Evolutionary conservation across 2,329 filamentous ascomycete genomes (phyloP).

Genomic region (Fusarium verticillioides): DNA sequence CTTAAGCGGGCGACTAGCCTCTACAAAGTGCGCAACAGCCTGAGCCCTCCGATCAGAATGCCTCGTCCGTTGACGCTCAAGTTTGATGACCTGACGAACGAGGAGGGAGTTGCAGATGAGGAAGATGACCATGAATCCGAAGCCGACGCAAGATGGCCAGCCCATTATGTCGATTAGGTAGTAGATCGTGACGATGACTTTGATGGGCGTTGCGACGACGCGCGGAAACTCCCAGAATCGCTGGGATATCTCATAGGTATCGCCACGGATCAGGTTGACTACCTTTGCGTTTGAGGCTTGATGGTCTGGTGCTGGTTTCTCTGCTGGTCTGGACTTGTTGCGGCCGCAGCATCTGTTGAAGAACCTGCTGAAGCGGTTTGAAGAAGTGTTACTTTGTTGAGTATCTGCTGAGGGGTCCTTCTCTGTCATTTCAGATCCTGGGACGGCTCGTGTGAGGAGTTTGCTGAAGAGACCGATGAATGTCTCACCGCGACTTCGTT

Average conservation of each 20-base stretch:
- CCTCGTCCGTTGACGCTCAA: conserved; percentile 76
- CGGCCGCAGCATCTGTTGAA: conserved; percentile 34
- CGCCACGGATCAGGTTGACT: conserved; percentile 84
- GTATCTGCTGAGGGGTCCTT: conserved; percentile 42
- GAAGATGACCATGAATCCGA: conserved; percentile 74
- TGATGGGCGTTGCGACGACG: conserved; percentile 80
- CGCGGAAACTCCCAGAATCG: conserved; percentile 87
- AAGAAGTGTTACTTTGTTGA: neutral
- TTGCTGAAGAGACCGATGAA: conserved; percentile 54
- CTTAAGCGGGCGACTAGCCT: conserved; percentile 77
- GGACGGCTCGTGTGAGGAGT: conserved; percentile 52
- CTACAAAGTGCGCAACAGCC: conserved; percentile 85
- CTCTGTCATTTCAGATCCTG: conserved; percentile 53
- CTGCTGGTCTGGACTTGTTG: conserved; percentile 10
- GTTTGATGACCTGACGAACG: conserved; percentile 72
- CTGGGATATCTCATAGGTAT: conserved; percentile 85
- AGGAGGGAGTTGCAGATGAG: conserved; percentile 76
- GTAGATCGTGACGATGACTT: conserved; percentile 73
- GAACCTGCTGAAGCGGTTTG: conserved; percentile 6
- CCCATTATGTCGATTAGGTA: conserved; percentile 80
- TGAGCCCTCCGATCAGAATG: conserved; percentile 84
- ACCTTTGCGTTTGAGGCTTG: conserved; percentile 90
- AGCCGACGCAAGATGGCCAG: conserved; percentile 79
- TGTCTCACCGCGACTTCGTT: conserved; percentile 80
- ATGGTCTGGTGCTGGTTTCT: conserved; percentile 46